Percentiles rank a stretch among this genome's conserved stretches.
These are phyloP conservation scores for Mycena albidolilacea DNA, from an alignment of 768 basidiomycete genomes.

Conservation along the genomic window DNA sequence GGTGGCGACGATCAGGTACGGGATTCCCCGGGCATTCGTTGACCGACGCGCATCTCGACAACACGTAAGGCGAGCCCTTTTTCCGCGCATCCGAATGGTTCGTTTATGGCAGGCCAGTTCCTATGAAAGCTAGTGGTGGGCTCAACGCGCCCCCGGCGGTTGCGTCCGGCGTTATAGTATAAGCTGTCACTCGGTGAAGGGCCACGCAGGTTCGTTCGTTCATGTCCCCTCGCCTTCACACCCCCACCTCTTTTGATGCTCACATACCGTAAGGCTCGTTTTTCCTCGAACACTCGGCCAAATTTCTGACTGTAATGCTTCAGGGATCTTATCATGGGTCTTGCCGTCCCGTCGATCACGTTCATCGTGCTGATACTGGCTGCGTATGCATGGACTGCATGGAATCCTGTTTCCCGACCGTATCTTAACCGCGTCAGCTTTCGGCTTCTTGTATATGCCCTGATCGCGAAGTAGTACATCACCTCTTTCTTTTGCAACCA, in stretches of 20 bases:
- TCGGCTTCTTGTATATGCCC: slow-evolving; percentile 23
- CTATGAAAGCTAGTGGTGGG: background rate
- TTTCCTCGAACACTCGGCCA: background rate
- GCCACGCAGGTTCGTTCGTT: background rate
- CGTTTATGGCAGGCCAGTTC: background rate
- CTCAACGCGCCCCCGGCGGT: background rate
- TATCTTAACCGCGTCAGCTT: slow-evolving; percentile 32
- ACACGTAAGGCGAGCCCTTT: background rate
- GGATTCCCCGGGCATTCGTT: background rate
- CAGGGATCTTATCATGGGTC: slow-evolving; percentile 8
- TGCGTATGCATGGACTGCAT: slow-evolving; percentile 9
- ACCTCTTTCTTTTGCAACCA: background rate
- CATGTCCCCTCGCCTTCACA: slow-evolving; percentile 16
- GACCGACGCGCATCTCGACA: background rate
- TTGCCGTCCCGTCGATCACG: slow-evolving; percentile 2
- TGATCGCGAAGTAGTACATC: slow-evolving; percentile 10
- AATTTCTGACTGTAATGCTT: background rate
- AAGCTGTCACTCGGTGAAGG: background rate
- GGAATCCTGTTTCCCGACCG: slow-evolving; percentile 19
- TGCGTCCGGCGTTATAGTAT: too few relatives aligned
- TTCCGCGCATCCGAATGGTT: background rate
- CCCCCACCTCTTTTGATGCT: slow-evolving; percentile 8
- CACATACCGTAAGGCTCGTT: background rate
- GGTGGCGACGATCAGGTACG: background rate
- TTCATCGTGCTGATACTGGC: background rate